Evolutionary conservation across 768 basidiomycete genomes (phyloP), one percentile per base, ranked within the genome.

Genomic region (Sarcodon sp.): DNA sequence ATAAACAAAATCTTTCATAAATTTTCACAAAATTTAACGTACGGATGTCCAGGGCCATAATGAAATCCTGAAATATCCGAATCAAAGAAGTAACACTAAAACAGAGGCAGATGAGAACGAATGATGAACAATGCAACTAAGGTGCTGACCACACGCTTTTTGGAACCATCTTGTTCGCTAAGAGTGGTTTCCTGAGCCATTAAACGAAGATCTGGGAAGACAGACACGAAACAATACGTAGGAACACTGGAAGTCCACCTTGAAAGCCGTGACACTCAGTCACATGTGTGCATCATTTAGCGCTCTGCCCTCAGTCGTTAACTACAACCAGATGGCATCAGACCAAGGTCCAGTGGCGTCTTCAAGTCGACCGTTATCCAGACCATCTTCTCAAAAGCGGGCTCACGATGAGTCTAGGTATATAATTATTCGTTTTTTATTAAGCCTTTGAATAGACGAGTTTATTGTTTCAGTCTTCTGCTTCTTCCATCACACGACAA

Each of bases 11-110:
- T 53, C 55, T 53, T 48, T 11, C 48, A 54, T 48, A 16, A 12
- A 44, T 21, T 5, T 18, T 32, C 7, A 38, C 49, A 36, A 15
- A 27, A 13, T 9, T 4, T 21, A 12, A 59, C 79, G 57, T 65
- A 88, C 83, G 92, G 90, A 64, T 97, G 92, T 6, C 91, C 93
- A 49, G 85, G 90, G n/a, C 92, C 92, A 81, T 96, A 93, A 64
- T 98, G 96, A 63, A 97, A 99, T 46, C 96, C 94, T 18, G 96
- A 94, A 64, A 99, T 93, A 62, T 99, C 94, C 33, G 92, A 94
- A 66, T 99, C 94, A 69, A 93, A 99, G 73, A 99, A 99, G 72
- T 99, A 99, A 62, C 94, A 98, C 87, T 96, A 27, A 7, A 51
- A 51, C 47, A 37, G 36, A n/a, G 33, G 7, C 16, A 43, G 41